A percentile compares a stretch with the other conserved stretches of the same genome.
These are phyloP conservation scores for Cinnamomum chago DNA, from an alignment of 164 flowering plant species.

Conservation along the genomic window DNA sequence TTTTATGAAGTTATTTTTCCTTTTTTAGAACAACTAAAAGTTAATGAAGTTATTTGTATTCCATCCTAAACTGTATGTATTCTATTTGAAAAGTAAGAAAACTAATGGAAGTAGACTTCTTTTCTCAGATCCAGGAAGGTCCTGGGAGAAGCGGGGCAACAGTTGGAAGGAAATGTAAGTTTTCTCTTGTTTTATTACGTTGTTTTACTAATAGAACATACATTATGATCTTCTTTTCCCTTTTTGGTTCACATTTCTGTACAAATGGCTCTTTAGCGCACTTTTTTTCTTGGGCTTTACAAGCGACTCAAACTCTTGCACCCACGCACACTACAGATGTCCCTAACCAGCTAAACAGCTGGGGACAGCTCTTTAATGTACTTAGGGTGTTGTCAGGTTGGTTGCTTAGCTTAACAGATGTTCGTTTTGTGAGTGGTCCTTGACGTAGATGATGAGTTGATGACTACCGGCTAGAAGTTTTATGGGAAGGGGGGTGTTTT, in stretches of 20 bases:
- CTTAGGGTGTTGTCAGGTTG: not conserved
- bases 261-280: not conserved
- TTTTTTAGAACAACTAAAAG: no score
- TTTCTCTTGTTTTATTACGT: not conserved
- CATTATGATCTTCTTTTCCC: not conserved
- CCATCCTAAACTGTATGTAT: not conserved
- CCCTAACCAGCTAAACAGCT: no score
- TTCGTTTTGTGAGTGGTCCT: no score
- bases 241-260: not conserved
- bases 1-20: not conserved
- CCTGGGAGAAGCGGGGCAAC: slow-evolving; percentile 6
- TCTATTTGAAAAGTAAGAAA: not conserved
- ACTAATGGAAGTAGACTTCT: not conserved
- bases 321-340: no score
- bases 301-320: no score
- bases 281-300: no score
- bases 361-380: no score
- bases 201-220: not conserved
- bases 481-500: no score
- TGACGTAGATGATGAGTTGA: no score
- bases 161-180: slow-evolving; percentile 16
- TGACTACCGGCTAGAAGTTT: no score
- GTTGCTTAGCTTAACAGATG: not conserved
- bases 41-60: no score
- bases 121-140: slow-evolving; percentile 6